phyloP scores from a whole-genome alignment of 345 rosid species.

The Lepidium sativum region DNA sequence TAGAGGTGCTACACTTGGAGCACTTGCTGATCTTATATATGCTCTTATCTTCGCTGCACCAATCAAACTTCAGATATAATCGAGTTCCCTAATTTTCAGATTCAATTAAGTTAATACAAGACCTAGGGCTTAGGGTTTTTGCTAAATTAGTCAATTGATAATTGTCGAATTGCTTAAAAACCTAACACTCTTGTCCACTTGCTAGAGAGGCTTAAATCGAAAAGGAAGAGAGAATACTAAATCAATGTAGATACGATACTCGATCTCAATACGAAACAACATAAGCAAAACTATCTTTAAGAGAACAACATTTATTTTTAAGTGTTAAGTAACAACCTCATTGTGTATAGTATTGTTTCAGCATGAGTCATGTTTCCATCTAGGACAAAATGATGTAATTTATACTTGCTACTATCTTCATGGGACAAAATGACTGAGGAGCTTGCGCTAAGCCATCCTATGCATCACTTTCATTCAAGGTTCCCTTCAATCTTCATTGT shows the following conservation, averaged over 20 bases:
- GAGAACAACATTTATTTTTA: background rate
- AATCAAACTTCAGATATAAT: too few relatives aligned
- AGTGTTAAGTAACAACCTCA: slow-evolving; percentile 48
- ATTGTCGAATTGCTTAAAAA: too few relatives aligned
- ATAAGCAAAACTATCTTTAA: background rate
- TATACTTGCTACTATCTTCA: background rate
- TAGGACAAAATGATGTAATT: slow-evolving; percentile 87
- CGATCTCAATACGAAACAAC: slow-evolving; percentile 14
- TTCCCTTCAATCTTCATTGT: slow-evolving; percentile 77
- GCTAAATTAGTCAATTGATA: too few relatives aligned
- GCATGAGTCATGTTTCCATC: slow-evolving; percentile 99
- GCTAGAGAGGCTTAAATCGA: slow-evolving; percentile 59
- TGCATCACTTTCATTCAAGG: slow-evolving; percentile 32
- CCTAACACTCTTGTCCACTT: too few relatives aligned
- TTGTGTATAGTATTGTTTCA: slow-evolving; percentile 87
- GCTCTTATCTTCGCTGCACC: too few relatives aligned
- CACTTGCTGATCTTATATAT: too few relatives aligned
- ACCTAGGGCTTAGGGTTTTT: too few relatives aligned
- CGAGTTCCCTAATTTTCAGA: too few relatives aligned
- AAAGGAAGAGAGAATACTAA: background rate
- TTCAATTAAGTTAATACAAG: too few relatives aligned
- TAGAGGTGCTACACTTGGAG: too few relatives aligned
- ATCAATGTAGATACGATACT: background rate
- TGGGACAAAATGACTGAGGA: background rate
- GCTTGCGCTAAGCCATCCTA: slow-evolving; percentile 2